phyloP scores from a whole-genome alignment of 495 filamentous ascomycete genomes.

The Lophiostoma macrostomum region DNA sequence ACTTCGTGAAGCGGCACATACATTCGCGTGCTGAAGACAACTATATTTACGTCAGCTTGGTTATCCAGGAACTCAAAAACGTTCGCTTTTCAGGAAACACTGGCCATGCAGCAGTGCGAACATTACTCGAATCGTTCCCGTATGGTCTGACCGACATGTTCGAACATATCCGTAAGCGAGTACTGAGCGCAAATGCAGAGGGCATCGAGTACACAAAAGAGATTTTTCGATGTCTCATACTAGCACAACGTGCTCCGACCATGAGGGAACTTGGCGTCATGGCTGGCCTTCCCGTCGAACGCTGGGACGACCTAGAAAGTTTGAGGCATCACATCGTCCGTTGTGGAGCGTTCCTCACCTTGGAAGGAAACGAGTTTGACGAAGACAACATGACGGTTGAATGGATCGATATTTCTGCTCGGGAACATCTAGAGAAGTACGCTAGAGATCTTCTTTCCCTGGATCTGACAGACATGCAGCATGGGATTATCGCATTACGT shows the following conservation, averaged over 20 bases:
- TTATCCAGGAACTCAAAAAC: conserved; percentile 23
- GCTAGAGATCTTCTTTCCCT: conserved; percentile 10
- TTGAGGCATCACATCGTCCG: conserved; percentile 8
- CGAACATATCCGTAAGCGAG: conserved; percentile 16
- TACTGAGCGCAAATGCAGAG: conserved; percentile 1
- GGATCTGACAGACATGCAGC: conserved; percentile 13
- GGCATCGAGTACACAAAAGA: conserved; percentile 26
- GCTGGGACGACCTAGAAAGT: conserved; percentile 5
- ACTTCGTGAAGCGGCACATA: conserved; percentile 21
- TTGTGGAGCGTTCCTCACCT: conserved; percentile 16
- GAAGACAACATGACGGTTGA: conserved; percentile 15
- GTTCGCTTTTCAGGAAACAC: neutral
- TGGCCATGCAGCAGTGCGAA: conserved; percentile 1
- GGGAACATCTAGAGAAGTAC: conserved; percentile 20
- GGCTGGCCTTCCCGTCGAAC: conserved; percentile 10
- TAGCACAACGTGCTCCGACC: conserved; percentile 11
- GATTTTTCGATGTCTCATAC: conserved; percentile 16
- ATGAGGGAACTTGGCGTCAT: conserved; percentile 22
- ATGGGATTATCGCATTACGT: conserved; percentile 23
- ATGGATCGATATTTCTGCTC: conserved; percentile 14
- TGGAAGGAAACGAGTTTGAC: conserved; percentile 10
- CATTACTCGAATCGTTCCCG: conserved; percentile 20
- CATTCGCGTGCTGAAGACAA: conserved; percentile 17
- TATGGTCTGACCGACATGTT: conserved; percentile 23
- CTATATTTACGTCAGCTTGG: conserved; percentile 18